Percentiles rank a stretch among this genome's conserved stretches.
Evolutionary conservation across 2,329 filamentous ascomycete genomes (phyloP).

Genomic region (Neonectria punicea): DNA sequence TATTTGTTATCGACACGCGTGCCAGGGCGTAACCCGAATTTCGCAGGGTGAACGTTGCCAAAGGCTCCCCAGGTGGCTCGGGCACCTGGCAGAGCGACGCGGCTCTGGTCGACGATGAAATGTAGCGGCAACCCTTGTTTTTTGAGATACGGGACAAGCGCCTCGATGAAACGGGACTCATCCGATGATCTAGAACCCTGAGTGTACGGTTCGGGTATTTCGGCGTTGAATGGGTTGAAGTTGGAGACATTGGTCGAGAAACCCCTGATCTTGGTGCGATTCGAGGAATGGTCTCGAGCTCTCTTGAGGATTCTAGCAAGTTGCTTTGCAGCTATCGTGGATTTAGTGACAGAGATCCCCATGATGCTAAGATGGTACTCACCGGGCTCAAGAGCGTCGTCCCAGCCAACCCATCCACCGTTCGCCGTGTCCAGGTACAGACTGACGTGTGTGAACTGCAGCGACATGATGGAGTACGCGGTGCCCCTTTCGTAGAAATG

Average conservation of each 20-base stretch:
- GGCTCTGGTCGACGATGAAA: conserved; percentile 24
- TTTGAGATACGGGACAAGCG: conserved; percentile 5
- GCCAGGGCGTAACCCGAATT: conserved; percentile 7
- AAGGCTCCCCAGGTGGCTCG: conserved; percentile 5
- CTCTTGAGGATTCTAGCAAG: conserved; percentile 7
- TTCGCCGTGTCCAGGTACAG: conserved; percentile 17
- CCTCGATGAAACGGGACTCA: conserved; percentile 16
- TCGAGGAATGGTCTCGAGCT: neutral
- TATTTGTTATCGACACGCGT: conserved; percentile 3
- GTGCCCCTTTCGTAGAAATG: conserved; percentile 13
- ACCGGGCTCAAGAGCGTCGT: conserved; percentile 10
- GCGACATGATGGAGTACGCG: conserved; percentile 10
- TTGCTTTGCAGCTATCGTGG: neutral
- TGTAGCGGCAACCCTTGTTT: conserved; percentile 6
- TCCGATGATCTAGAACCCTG: conserved; percentile 9
- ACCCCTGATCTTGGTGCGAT: conserved; percentile 9
- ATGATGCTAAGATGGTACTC: neutral
- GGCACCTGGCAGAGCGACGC: conserved; percentile 10
- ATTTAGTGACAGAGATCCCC: neutral
- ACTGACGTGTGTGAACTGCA: conserved; percentile 16
- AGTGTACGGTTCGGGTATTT: neutral
- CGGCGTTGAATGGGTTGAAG: conserved; percentile 15
- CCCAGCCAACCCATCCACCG: conserved; percentile 19
- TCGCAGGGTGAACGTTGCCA: conserved; percentile 10
- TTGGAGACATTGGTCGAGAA: conserved; percentile 23